Base-by-base conservation (phyloP, 2,329 filamentous ascomycete species). In the Didymellaceae sp. region DNA sequence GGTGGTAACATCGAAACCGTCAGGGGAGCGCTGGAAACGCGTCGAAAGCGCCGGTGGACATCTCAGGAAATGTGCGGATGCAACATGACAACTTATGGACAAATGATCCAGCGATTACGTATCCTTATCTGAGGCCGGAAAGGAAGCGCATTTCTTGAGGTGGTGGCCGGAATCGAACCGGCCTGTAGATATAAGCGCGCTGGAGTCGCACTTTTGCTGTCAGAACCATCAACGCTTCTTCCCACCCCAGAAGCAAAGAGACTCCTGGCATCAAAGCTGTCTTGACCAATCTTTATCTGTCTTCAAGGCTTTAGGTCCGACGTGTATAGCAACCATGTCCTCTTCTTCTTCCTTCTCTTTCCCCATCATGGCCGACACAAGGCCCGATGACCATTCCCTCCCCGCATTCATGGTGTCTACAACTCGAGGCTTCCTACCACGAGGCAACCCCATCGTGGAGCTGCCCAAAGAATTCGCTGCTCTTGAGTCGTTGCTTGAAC, bases 371-470 rank as follows among this genome's bases (percentile, higher is more conserved):
- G 75, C 79, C 48, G 86, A 88, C 74, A 81, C 84, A 51, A 78
- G 74, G 68, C 84, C 85, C 1, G 73, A 85, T 52, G 85, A 89
- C 71, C 81, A 68, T 46, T 81, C 84, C 33, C 77, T 90, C 21
- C 86, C 86, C 5, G 84, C 88, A 62, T 92, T 92, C 78, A 90
- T 90, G 84, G 88, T 91, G 30, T 90, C 88, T 34, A 90, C 85
- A 17, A 82, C 84, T 4, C 80, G 87, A 50, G 89, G 89, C 42
- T 93, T 91, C 72, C 79, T 93, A 25, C 88, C 89, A 10, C 83
- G 88, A 11, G 69, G 74, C 40, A 71, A 77, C 16, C 77, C 77
- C 38, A 55, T 76, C 21, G 64, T 73, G 39, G 72, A 79, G 8
- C 83, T 96, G 0, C 91, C 92, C 16, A 61, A 79, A 11, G 88